These are phyloP conservation scores for Ceratocystis lukuohia DNA, from an alignment of 2,329 filamentous ascomycete species.

Conservation along the genomic window DNA sequence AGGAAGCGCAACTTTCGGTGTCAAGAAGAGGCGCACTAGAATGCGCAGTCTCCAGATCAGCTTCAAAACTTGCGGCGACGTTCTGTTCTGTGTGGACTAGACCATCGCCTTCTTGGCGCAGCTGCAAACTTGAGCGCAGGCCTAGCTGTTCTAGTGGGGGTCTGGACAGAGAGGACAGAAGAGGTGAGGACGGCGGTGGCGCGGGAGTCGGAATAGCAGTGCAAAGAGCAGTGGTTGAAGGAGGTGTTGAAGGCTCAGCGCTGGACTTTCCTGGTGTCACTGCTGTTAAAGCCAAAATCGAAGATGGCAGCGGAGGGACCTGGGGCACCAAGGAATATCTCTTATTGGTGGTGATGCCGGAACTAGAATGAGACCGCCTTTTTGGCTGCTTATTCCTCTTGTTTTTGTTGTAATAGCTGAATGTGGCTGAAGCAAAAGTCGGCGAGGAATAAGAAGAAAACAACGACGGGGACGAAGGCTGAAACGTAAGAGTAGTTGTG, in stretches of 20 bases:
- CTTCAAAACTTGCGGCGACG: neutral
- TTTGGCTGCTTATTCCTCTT: neutral
- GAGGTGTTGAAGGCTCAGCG: neutral
- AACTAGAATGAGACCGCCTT: neutral
- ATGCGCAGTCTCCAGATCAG: conserved; percentile 9
- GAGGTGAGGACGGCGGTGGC: neutral
- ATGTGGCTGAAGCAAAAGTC: conserved; percentile 5
- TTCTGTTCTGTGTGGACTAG: neutral
- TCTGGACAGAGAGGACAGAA: neutral
- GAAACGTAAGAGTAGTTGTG: neutral
- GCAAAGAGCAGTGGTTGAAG: neutral
- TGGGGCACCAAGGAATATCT: neutral
- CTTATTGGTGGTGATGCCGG: neutral
- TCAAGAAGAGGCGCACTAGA: conserved; percentile 5
- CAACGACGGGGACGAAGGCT: conserved; percentile 11
- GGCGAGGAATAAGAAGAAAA: conserved; percentile 9
- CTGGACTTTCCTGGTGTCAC: neutral
- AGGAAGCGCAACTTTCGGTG: neutral
- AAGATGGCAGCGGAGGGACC: conserved; percentile 5
- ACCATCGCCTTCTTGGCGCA: conserved; percentile 1
- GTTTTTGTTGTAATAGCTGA: conserved; percentile 6
- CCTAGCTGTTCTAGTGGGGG: neutral
- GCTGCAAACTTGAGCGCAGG: neutral
- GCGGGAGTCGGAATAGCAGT: neutral
- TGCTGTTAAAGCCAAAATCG: neutral